A percentile compares a stretch with the other conserved stretches of the same genome.
These are phyloP conservation scores for Fusarium sp. DNA, from an alignment of 2,329 filamentous ascomycete species.

Conservation along the genomic window DNA sequence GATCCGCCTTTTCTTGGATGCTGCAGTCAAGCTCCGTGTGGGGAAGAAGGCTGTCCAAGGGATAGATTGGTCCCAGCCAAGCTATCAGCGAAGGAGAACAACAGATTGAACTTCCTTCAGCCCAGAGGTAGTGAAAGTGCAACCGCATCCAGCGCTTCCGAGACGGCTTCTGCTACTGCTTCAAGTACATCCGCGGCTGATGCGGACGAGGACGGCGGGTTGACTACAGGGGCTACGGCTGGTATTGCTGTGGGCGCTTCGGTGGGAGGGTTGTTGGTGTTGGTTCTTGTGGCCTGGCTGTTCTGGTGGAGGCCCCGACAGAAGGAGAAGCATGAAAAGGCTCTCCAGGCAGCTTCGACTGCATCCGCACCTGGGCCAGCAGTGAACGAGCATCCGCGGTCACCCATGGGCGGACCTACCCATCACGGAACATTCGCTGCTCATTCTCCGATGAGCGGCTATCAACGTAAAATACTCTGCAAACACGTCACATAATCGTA, in stretches of 20 bases:
- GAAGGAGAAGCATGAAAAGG: slow-evolving; percentile 27
- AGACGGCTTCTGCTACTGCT: slow-evolving; percentile 14
- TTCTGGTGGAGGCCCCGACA: slow-evolving; percentile 44
- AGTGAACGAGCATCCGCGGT: slow-evolving; percentile 22
- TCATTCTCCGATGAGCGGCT: slow-evolving; percentile 41
- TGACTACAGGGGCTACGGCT: slow-evolving; percentile 40
- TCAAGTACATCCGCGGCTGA: slow-evolving; percentile 12
- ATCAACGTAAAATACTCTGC: slow-evolving; percentile 37
- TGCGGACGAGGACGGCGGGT: slow-evolving; percentile 7
- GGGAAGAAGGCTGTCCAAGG: slow-evolving; percentile 20
- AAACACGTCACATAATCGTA: not conserved
- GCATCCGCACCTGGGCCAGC: slow-evolving; percentile 20
- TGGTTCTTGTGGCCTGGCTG: slow-evolving; percentile 37
- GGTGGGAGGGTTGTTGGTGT: slow-evolving; percentile 23
- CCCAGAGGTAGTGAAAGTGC: slow-evolving; percentile 15
- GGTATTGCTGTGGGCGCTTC: slow-evolving; percentile 41
- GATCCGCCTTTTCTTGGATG: slow-evolving; percentile 57
- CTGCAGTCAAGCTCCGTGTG: slow-evolving; percentile 49
- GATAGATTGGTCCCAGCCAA: slow-evolving; percentile 28
- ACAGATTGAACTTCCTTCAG: slow-evolving; percentile 32
- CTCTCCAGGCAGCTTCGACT: not conserved
- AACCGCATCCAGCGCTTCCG: slow-evolving; percentile 10
- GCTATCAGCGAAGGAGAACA: slow-evolving; percentile 26
- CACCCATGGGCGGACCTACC: slow-evolving; percentile 14
- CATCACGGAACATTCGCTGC: slow-evolving; percentile 11